Conservation (phyloP, 192 early-diverging fungal genomes). For the Coemansia sp. region DNA sequence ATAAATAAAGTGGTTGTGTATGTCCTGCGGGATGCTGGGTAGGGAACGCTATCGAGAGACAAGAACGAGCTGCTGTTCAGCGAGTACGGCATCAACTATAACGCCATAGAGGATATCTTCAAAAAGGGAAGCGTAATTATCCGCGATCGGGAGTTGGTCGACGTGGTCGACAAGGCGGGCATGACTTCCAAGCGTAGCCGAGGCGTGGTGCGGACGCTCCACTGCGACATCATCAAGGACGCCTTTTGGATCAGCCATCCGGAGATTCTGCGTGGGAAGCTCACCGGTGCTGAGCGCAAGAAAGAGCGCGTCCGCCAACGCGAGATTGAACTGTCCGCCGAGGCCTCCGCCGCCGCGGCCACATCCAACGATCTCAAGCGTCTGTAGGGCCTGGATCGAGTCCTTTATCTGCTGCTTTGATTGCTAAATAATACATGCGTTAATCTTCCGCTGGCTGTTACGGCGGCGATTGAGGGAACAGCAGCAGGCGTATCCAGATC, state of each 20-base stretch:
- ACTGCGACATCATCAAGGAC: constrained; percentile 75
- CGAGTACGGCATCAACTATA: constrained; percentile 87
- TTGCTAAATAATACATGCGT: too few relatives aligned
- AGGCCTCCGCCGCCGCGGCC: too few relatives aligned
- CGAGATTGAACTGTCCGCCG: neutral
- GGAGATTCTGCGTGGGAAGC: constrained; percentile 34
- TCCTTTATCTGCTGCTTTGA: too few relatives aligned
- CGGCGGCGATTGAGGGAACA: too few relatives aligned
- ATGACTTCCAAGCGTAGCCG: constrained; percentile 55
- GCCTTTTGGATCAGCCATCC: constrained; percentile 68
- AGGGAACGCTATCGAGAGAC: constrained; percentile 82
- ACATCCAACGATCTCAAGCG: too few relatives aligned
- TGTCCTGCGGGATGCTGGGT: constrained; percentile 7
- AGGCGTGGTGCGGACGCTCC: constrained; percentile 49
- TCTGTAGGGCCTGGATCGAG: too few relatives aligned
- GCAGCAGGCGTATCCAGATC: too few relatives aligned
- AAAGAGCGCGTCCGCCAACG: neutral
- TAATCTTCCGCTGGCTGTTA: too few relatives aligned
- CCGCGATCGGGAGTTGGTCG: constrained; percentile 52
- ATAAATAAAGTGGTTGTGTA: neutral
- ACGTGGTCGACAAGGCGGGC: constrained; percentile 13
- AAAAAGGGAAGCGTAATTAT: constrained; percentile 84
- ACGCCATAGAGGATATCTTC: constrained; percentile 75
- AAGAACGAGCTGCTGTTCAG: constrained; percentile 93
- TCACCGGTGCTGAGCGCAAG: constrained; percentile 7